Conservation (phyloP, 2,329 filamentous ascomycete species). For the Aspergillus piperis region DNA sequence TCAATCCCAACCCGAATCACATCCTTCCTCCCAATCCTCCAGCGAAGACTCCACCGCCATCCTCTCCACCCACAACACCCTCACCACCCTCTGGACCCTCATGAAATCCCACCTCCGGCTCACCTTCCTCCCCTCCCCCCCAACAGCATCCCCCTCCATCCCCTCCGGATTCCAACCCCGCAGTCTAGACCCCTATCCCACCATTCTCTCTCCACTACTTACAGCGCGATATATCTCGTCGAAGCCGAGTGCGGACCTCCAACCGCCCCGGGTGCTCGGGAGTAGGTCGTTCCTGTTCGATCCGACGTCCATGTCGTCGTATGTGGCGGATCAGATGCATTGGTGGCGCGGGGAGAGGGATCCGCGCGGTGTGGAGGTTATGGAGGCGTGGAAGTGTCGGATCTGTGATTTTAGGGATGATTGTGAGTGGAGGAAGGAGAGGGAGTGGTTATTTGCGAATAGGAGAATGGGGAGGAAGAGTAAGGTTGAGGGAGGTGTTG, state of each 20-base stretch:
- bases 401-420: conserved; percentile 78
- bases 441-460: conserved; percentile 60
- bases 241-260: conserved; percentile 25
- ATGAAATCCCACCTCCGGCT: conserved; percentile 62
- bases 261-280: conserved; percentile 47
- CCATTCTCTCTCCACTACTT: conserved; percentile 47
- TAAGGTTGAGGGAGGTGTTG: neutral
- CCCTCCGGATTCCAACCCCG: conserved; percentile 37
- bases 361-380: conserved; percentile 73
- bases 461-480: conserved; percentile 26
- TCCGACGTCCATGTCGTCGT: conserved; percentile 61
- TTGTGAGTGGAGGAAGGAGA: conserved; percentile 75
- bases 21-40: conserved; percentile 23
- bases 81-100: conserved; percentile 61
- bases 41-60: conserved; percentile 53
- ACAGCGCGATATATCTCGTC: conserved; percentile 48
- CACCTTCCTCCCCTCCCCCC: conserved; percentile 46
- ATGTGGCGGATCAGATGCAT: conserved; percentile 69
- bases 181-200: conserved; percentile 38
- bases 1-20: conserved; percentile 14
- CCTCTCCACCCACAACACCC: conserved; percentile 60
- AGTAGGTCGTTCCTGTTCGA: conserved; percentile 68
- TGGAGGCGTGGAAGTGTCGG: conserved; percentile 86
- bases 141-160: conserved; percentile 25
- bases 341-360: conserved; percentile 83